Percentiles rank a stretch among this genome's conserved stretches.
Evolutionary conservation across 148 eudicot genomes (phyloP).

Genomic region (Camellia sinensis): DNA sequence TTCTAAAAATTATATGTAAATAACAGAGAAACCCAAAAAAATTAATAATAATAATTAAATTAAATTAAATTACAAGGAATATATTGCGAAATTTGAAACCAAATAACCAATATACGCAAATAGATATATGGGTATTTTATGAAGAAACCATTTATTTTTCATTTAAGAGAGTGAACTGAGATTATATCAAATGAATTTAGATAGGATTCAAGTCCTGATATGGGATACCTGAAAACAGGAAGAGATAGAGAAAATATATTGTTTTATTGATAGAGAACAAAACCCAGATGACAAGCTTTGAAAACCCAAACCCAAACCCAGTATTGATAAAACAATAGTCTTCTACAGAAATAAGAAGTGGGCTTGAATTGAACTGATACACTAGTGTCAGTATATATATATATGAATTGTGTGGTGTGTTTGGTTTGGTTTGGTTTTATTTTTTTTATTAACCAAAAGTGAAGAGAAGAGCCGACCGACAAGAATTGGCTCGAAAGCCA

Average conservation of each 20-base stretch:
- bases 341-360: no score
- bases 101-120: no score
- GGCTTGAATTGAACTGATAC: not conserved
- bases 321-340: not conserved
- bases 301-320: not conserved
- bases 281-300: no score
- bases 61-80: not conserved
- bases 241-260: no score
- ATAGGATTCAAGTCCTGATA: no score
- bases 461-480: not conserved
- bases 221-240: no score
- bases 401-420: not conserved
- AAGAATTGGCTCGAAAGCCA: not conserved
- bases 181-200: no score
- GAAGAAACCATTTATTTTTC: not conserved
- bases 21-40: not conserved
- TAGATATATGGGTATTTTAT: not conserved
- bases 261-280: no score
- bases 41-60: no score
- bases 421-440: no score
- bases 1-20: no score
- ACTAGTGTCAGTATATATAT: not conserved
- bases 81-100: not conserved
- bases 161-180: no score
- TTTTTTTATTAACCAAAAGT: not conserved